Evolutionary conservation across 2,329 filamentous ascomycete genomes (phyloP), one percentile per base, ranked within the genome.

Genomic region (Neurospora sp.): DNA sequence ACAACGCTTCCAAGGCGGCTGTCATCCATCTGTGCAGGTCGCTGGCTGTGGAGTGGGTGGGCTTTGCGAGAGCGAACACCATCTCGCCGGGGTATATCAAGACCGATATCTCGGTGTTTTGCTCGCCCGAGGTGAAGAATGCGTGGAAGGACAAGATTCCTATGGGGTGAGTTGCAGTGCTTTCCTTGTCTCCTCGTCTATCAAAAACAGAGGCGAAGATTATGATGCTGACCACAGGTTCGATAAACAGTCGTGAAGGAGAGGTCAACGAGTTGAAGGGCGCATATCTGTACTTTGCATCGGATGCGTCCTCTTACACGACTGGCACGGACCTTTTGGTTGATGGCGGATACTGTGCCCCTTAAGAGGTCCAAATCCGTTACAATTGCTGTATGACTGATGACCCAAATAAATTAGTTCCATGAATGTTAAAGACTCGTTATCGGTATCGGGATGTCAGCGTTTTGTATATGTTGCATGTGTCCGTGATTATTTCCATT

Each of bases 261-360:
- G 84, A 89, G 73, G 83, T 87, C 2, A 86, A 88, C 71, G 92
- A 97, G 82, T 84, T 96, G 75, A 94, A 95, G 82, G 93, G 92
- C 23, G 90, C 90, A 19, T 97, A 91, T 78, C 81, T 96, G 66
- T 96, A 93, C 80, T 83, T 96, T 70, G 91, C 91, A 19, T 92
- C 89, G 15, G 92, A 96, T 79, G 92, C 92, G 4, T 87, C 90
- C n/a, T 91, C 88, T 69, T 96, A 93, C 81, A 93, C 90, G 19
- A 96, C 92, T 8, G 92, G 88, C 0, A 83, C 86, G 10, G 90
- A 93, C 78, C 83, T 96, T 71, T 81, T 92, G 72, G 86, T 94
- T 66, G 92, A 96, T 78, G 92, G 92, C 71, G 91, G 91, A 69
- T 93, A 93, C 79, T 84, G 82, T 76, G 79, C 83, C 67, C 83